Percentiles rank a stretch among this genome's conserved stretches.
These are phyloP conservation scores for Sporisorium graminicola DNA, from an alignment of 1,284 basidiomycete species.

Conservation along the genomic window DNA sequence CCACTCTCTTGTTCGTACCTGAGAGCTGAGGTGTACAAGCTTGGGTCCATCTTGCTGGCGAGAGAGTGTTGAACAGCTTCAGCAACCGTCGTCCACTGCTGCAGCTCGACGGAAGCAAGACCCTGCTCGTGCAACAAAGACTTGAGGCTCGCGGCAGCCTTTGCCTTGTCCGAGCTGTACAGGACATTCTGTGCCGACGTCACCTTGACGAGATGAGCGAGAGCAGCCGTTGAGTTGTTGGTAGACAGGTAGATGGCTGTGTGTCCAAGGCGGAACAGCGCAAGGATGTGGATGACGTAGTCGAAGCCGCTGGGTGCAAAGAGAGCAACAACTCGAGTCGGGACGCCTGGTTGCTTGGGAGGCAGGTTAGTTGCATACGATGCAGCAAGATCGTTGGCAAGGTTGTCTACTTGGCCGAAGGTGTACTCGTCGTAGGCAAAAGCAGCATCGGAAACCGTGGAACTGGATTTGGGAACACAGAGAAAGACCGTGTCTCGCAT, in stretches of 20 bases:
- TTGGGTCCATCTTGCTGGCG: neutral
- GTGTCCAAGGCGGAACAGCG: constrained; percentile 30
- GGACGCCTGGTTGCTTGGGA: neutral
- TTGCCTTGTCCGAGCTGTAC: constrained; percentile 8
- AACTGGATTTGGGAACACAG: neutral
- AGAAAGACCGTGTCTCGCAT: constrained; percentile 14
- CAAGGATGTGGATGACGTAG: constrained; percentile 12
- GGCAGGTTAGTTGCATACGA: constrained; percentile 12
- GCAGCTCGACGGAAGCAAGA: neutral
- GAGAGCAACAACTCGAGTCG: constrained; percentile 6
- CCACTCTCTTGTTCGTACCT: constrained; percentile 8
- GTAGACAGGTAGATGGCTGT: constrained; percentile 23
- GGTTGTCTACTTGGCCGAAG: constrained; percentile 12
- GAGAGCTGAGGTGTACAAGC: neutral
- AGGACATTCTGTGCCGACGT: constrained; percentile 9
- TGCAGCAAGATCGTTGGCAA: constrained; percentile 5
- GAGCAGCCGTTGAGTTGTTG: constrained; percentile 38
- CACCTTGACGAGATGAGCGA: constrained; percentile 35
- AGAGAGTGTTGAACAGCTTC: constrained; percentile 2
- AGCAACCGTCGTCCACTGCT: neutral
- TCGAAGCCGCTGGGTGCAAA: constrained; percentile 26
- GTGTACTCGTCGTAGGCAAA: constrained; percentile 25
- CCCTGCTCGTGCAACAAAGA: neutral
- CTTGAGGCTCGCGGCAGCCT: neutral
- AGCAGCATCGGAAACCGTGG: neutral